Evolutionary conservation across 1,139 yeast species (phyloP).

Genomic region (Ogataea hybrid): DNA sequence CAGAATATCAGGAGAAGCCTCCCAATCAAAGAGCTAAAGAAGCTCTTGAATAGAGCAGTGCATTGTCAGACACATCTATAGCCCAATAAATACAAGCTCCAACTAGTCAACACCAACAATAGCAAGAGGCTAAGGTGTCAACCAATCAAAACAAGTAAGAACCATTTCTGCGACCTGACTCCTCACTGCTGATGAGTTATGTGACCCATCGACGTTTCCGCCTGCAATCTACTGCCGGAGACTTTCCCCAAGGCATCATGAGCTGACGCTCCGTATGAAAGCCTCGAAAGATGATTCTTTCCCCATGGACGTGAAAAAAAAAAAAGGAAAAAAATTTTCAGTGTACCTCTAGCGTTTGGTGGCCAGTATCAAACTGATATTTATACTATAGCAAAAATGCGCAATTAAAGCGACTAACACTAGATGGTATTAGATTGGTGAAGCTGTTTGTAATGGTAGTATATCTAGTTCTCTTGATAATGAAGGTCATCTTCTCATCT

Average conservation of each 20-base stretch:
- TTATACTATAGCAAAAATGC: too few relatives aligned
- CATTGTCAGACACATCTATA: background rate
- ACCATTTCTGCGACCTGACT: background rate
- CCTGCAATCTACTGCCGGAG: constrained; percentile 69
- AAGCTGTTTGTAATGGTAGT: too few relatives aligned
- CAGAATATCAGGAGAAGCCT: constrained; percentile 42
- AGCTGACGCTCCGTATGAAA: constrained; percentile 46
- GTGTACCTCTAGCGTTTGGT: too few relatives aligned
- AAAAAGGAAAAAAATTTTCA: constrained; percentile 13
- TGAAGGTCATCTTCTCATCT: too few relatives aligned
- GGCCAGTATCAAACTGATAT: too few relatives aligned
- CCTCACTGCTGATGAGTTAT: constrained; percentile 15
- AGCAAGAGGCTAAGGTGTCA: constrained; percentile 2
- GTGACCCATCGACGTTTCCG: constrained; percentile 55
- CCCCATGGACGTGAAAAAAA: constrained; percentile 50
- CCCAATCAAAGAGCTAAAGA: constrained; percentile 17
- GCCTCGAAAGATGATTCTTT: constrained; percentile 87
- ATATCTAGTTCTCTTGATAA: too few relatives aligned
- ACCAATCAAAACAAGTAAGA: constrained; percentile 1
- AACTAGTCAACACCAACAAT: constrained; percentile 4
- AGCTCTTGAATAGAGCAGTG: constrained; percentile 4
- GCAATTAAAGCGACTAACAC: too few relatives aligned
- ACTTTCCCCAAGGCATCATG: constrained; percentile 85
- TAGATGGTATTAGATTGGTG: too few relatives aligned
- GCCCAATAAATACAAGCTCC: background rate